Percentiles rank a stretch among this genome's conserved stretches.
phyloP scores from a whole-genome alignment of 2,329 filamentous ascomycete species.

The Amesomyces nigricolor region DNA sequence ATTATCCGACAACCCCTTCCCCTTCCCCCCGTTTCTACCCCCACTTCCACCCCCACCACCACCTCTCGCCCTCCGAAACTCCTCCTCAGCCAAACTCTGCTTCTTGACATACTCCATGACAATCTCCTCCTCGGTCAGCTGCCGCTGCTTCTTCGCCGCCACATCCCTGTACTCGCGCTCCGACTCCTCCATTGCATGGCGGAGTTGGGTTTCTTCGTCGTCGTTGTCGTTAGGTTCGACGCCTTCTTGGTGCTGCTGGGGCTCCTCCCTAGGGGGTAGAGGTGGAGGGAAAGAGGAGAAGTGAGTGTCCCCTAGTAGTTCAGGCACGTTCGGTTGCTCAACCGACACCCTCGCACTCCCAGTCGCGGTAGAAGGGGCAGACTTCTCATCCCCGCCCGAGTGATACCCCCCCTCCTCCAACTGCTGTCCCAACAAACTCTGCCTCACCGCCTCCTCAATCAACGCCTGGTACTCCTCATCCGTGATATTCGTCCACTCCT shows the following conservation, averaged over 20 bases:
- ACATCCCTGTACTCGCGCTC: slow-evolving; percentile 41
- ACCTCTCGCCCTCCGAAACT: slow-evolving; percentile 35
- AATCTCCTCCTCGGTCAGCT: slow-evolving; percentile 61
- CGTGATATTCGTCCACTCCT: slow-evolving; percentile 42
- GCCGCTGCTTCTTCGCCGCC: slow-evolving; percentile 38
- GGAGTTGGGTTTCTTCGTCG: slow-evolving; percentile 41
- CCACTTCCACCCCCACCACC: not conserved
- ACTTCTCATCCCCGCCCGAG: not conserved
- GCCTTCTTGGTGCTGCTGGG: not conserved
- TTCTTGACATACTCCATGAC: slow-evolving; percentile 72
- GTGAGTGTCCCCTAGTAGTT: not conserved
- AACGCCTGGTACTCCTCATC: slow-evolving; percentile 54
- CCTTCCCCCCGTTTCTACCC: slow-evolving; percentile 31
- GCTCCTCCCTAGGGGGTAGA: not conserved
- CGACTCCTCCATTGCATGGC: slow-evolving; percentile 44
- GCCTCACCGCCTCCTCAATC: slow-evolving; percentile 51
- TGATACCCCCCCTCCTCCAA: not conserved
- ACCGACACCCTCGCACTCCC: slow-evolving; percentile 15
- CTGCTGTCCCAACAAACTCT: slow-evolving; percentile 38
- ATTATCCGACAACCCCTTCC: slow-evolving; percentile 20
- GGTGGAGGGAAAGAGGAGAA: not conserved
- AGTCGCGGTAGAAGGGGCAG: slow-evolving; percentile 2
- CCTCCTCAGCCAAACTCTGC: slow-evolving; percentile 67
- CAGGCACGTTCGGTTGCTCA: not conserved
- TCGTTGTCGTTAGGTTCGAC: slow-evolving; percentile 12